phyloP scores from a whole-genome alignment of 176 grass and related monocot genomes.

The Oryza punctata region DNA sequence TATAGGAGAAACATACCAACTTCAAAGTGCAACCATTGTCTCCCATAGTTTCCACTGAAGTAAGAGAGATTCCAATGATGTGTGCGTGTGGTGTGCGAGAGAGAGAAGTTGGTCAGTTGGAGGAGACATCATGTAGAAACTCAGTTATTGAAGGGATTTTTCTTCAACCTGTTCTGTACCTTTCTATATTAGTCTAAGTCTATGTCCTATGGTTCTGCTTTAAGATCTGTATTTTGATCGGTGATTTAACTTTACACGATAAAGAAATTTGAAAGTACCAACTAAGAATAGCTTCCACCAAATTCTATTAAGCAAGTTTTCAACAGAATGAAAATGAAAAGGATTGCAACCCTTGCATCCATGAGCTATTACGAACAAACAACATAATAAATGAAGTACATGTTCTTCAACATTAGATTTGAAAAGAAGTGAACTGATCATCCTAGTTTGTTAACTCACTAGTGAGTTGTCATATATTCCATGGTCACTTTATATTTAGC shows the following conservation, averaged over 20 bases:
- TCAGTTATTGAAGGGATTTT: neutral
- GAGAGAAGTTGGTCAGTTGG: neutral
- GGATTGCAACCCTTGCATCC: neutral
- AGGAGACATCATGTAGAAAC: slow-evolving; percentile 42
- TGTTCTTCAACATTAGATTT: neutral
- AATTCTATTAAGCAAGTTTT: neutral
- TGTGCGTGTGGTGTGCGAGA: neutral
- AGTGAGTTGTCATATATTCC: neutral
- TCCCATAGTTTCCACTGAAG: neutral
- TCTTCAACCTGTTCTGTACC: neutral
- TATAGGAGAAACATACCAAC: neutral
- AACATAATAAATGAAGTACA: neutral
- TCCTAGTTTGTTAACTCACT: neutral
- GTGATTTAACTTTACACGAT: neutral
- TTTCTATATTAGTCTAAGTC: neutral
- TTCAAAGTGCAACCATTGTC: neutral
- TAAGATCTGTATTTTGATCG: neutral
- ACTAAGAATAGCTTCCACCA: neutral
- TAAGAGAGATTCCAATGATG: neutral
- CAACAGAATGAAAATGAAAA: neutral
- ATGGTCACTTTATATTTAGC: neutral
- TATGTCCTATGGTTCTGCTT: neutral
- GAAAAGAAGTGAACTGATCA: neutral
- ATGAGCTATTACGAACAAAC: too few relatives aligned
- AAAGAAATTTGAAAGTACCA: neutral